phyloP scores from a whole-genome alignment of 441 rosid genomes.

The Cnidoscolus chayamansa region DNA sequence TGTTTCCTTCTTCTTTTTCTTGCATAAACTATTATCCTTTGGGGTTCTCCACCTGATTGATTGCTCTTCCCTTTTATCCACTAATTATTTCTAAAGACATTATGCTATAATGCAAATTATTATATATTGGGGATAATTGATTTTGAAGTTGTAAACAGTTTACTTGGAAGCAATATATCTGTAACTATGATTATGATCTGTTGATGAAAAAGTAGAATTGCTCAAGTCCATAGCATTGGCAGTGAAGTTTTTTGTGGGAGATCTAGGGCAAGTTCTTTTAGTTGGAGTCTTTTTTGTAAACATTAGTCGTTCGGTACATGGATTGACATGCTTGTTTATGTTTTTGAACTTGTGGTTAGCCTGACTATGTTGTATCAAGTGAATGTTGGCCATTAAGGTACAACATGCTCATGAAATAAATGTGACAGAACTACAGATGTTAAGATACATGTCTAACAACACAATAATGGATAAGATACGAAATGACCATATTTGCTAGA shows the following conservation, averaged over 20 bases:
- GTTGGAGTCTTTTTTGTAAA: background rate
- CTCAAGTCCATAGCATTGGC: background rate
- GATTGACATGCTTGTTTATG: too few species aligned
- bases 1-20: background rate
- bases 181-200: background rate
- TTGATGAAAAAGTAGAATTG: background rate
- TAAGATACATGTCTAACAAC: too few species aligned
- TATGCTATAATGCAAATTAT: background rate
- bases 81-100: background rate
- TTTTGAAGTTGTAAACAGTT: background rate
- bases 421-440: too few species aligned
- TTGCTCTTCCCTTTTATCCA: background rate
- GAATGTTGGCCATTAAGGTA: too few species aligned
- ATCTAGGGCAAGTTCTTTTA: background rate
- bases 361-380: too few species aligned
- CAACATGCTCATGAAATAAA: too few species aligned
- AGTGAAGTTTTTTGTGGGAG: background rate
- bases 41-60: background rate
- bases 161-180: background rate
- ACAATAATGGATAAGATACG: too few species aligned
- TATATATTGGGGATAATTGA: background rate
- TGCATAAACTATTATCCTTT: background rate
- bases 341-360: too few species aligned
- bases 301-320: background rate
- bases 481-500: too few species aligned